Percentiles rank a stretch among this genome's conserved stretches.
These are phyloP conservation scores for Phytophthora sp. DNA, from an alignment of 352 stramenopile genomes.

Conservation along the genomic window DNA sequence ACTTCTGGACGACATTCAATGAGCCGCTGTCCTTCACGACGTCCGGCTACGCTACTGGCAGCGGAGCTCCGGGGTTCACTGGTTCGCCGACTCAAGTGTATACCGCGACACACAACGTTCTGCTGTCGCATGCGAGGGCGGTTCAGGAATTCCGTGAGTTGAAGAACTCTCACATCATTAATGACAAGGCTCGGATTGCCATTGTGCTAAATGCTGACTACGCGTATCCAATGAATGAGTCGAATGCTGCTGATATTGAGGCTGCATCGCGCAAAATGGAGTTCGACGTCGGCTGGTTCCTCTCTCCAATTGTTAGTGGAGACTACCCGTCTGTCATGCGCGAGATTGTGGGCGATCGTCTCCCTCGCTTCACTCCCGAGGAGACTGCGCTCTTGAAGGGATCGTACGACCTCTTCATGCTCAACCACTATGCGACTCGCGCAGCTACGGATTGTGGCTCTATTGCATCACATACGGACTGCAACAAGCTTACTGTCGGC, in stretches of 20 bases:
- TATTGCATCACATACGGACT: conserved; percentile 33
- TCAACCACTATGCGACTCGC: conserved; percentile 94
- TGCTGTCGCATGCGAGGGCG: conserved; percentile 88
- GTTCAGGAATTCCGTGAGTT: conserved; percentile 83
- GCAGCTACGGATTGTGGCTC: conserved; percentile 57
- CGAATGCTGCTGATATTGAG: conserved; percentile 45
- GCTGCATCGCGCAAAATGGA: conserved; percentile 88
- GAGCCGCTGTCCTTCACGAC: conserved; percentile 85
- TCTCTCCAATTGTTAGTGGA: conserved; percentile 87
- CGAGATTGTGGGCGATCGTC: conserved; percentile 65
- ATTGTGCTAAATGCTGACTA: conserved; percentile 91
- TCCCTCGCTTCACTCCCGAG: conserved; percentile 84
- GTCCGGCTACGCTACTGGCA: conserved; percentile 61
- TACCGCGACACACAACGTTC: conserved; percentile 82
- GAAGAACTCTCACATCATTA: conserved; percentile 26
- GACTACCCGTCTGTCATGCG: conserved; percentile 94
- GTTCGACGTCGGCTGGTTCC: conserved; percentile 93
- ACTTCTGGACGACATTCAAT: conserved; percentile 96
- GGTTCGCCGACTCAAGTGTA: conserved; percentile 51
- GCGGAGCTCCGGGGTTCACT: conserved; percentile 42
- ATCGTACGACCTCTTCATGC: conserved; percentile 93
- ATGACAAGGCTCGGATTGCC: conserved; percentile 79
- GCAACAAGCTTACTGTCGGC: conserved; percentile 34
- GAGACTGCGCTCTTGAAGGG: conserved; percentile 72
- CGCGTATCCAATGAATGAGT: conserved; percentile 76